Percentiles rank a stretch among this genome's conserved stretches.
Evolutionary conservation across 2,329 filamentous ascomycete species (phyloP).

Genomic region (Pezizomycotina sp.): DNA sequence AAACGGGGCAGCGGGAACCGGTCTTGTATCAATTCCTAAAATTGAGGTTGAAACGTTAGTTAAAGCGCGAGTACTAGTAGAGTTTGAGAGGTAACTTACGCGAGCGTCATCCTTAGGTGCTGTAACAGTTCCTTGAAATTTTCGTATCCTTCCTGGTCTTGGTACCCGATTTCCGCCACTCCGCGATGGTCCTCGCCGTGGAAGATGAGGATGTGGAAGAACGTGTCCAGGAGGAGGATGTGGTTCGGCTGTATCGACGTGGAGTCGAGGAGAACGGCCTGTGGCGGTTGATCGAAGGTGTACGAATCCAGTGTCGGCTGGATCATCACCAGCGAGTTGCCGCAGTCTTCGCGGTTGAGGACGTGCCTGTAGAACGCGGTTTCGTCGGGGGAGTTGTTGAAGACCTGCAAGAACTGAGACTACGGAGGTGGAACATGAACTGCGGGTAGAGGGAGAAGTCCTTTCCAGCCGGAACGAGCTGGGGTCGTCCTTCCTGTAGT

Average conservation of each 20-base stretch:
- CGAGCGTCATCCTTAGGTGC: conserved; percentile 93
- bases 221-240: conserved; percentile 86
- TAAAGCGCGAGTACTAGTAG: conserved; percentile 1
- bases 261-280: conserved; percentile 88
- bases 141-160: conserved; percentile 95
- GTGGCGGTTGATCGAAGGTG: conserved; percentile 82
- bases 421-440: conserved; percentile 97
- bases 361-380: conserved; percentile 98
- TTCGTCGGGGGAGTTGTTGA: conserved; percentile 98
- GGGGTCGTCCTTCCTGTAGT: conserved; percentile 95
- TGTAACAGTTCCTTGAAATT: conserved; percentile 81
- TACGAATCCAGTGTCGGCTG: conserved; percentile 95
- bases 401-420: conserved; percentile 94
- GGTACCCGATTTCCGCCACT: conserved; percentile 92
- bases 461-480: conserved; percentile 90
- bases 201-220: conserved; percentile 99
- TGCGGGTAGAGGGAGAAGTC: conserved; percentile 98
- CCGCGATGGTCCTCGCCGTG: conserved; percentile 95
- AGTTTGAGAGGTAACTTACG: conserved; percentile 37
- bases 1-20: conserved; percentile 96
- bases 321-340: conserved; percentile 96
- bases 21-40: conserved; percentile 94
- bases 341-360: conserved; percentile 89
- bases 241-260: conserved; percentile 91
- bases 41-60: conserved; percentile 4